Percentiles rank a stretch among this genome's conserved stretches.
Conservation (phyloP, 306 rosid species). For the Castanea sativa region DNA sequence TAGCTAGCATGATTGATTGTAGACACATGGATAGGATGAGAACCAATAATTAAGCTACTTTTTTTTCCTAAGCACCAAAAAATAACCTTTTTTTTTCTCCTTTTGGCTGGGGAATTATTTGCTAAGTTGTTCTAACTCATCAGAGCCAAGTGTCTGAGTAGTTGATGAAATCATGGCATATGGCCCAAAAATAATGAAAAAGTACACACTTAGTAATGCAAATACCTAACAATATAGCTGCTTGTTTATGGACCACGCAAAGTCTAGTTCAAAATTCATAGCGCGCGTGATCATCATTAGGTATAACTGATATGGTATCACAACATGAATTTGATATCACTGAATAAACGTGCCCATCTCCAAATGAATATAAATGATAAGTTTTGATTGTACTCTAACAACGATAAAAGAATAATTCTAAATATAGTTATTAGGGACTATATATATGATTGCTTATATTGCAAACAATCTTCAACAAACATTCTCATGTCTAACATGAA, state of each 20-base stretch:
- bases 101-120: neutral
- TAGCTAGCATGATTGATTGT: no score
- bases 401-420: slow-evolving; percentile 5
- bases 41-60: neutral
- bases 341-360: slow-evolving; percentile 30
- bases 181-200: neutral
- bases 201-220: neutral
- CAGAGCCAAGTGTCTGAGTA: neutral
- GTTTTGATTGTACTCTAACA: slow-evolving; percentile 22
- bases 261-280: neutral
- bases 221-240: neutral
- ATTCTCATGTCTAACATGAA: slow-evolving; percentile 6
- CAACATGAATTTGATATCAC: slow-evolving; percentile 20
- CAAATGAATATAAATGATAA: slow-evolving; percentile 22
- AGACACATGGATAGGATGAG: neutral
- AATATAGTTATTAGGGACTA: slow-evolving; percentile 11
- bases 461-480: slow-evolving; percentile 13
- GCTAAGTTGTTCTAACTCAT: neutral
- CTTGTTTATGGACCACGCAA: neutral
- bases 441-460: slow-evolving; percentile 1
- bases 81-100: neutral
- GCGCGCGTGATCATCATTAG: neutral
- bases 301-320: neutral
- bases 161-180: neutral
- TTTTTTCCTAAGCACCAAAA: neutral